phyloP scores from a whole-genome alignment of 192 early-diverging fungal genomes.

The Backusella circina region DNA sequence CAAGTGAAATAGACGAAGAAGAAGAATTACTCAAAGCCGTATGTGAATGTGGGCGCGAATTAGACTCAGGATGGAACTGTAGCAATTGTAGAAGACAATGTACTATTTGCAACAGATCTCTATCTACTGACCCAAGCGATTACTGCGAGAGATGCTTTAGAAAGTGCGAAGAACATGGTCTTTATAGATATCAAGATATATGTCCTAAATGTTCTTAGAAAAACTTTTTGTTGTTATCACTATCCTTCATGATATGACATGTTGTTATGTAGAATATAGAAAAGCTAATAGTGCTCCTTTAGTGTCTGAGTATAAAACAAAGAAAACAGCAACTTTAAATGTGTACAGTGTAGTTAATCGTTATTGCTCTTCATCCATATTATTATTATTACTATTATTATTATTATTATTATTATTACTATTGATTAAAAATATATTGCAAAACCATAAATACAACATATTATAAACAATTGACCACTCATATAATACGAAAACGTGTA shows the following conservation, averaged over 20 bases:
- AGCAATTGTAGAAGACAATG: not conserved
- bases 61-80: not conserved
- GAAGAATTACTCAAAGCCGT: not conserved
- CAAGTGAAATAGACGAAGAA: not conserved
- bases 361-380: not conserved
- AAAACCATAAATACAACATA: not conserved
- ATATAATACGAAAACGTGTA: not conserved
- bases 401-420: not conserved
- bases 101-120: not conserved
- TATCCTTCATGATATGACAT: not conserved
- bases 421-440: not conserved
- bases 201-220: not conserved
- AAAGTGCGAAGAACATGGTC: not conserved
- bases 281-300: not conserved
- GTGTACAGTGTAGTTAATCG: not conserved
- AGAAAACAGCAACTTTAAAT: not conserved
- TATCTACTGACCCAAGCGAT: slow-evolving; percentile 1
- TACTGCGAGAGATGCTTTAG: slow-evolving; percentile 8
- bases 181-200: not conserved
- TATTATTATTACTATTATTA: not conserved
- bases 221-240: not conserved
- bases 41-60: slow-evolving; percentile 6
- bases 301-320: not conserved
- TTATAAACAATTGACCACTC: not conserved
- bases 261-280: not conserved